Conservation (phyloP, 2,329 filamentous ascomycete genomes). For the Cylindrodendrum hubeiense region DNA sequence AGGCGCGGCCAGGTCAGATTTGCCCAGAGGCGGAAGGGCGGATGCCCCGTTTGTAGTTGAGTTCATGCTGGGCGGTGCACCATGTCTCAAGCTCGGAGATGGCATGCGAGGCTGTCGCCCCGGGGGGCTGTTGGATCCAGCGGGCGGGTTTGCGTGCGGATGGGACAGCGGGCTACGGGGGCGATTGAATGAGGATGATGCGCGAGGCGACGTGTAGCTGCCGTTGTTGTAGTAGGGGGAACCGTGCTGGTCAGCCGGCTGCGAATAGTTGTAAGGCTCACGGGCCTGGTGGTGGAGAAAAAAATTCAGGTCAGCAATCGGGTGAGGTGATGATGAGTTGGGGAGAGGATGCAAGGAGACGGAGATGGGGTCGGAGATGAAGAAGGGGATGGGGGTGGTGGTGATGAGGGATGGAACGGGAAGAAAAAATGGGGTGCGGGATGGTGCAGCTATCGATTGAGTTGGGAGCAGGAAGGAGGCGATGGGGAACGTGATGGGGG, state of each 20-base stretch:
- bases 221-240: constrained; percentile 64
- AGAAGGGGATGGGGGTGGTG: constrained; percentile 2
- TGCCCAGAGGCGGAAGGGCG: constrained; percentile 51
- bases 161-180: constrained; percentile 65
- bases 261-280: constrained; percentile 64
- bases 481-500: constrained; percentile 26
- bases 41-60: constrained; percentile 56
- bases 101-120: constrained; percentile 56
- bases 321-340: constrained; percentile 27
- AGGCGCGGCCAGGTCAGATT: constrained; percentile 55
- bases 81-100: constrained; percentile 63
- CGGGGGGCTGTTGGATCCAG: constrained; percentile 59
- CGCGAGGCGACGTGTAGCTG: constrained; percentile 62
- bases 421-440: constrained; percentile 27
- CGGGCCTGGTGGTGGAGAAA: constrained; percentile 55
- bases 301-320: constrained; percentile 45
- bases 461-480: constrained; percentile 22
- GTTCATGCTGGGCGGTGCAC: constrained; percentile 52
- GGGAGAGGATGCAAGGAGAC: constrained; percentile 20
- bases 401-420: constrained; percentile 24
- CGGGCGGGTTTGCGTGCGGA: constrained; percentile 59
- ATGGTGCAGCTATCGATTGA: constrained; percentile 42
- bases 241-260: constrained; percentile 56
- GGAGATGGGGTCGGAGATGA: constrained; percentile 12
- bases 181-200: constrained; percentile 55